Evolutionary conservation across 306 rosid genomes (phyloP).

Genomic region (Trifolium pratense): DNA sequence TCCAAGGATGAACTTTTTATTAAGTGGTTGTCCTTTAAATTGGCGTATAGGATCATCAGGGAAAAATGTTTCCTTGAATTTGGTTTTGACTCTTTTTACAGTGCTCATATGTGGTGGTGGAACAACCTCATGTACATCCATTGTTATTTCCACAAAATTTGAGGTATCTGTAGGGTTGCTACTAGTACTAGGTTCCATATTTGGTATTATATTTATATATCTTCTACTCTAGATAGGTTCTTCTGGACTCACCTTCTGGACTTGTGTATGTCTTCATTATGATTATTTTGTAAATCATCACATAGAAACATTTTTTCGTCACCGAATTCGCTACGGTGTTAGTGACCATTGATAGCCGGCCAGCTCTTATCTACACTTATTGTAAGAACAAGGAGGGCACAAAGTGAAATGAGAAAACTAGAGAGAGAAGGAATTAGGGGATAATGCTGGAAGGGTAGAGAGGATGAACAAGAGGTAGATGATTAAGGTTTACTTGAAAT

Average conservation of each 20-base stretch:
- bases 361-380: not conserved
- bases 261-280: not conserved
- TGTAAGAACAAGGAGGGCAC: not conserved
- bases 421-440: not conserved
- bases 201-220: not conserved
- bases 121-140: constrained; percentile 66
- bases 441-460: too few species aligned
- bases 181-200: constrained; percentile 3
- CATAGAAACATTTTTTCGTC: not conserved
- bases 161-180: not conserved
- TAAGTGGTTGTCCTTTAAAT: constrained; percentile 69
- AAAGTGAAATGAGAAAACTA: not conserved
- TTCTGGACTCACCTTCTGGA: constrained; percentile 32
- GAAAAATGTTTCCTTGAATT: constrained; percentile 77
- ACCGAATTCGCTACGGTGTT: not conserved
- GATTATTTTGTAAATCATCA: constrained; percentile 16
- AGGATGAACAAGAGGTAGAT: not conserved
- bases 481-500: not conserved
- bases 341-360: not conserved
- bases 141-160: constrained; percentile 45
- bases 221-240: not conserved
- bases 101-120: constrained; percentile 67
- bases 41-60: constrained; percentile 92
- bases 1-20: constrained; percentile 56
- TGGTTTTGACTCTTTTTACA: constrained; percentile 45